These are phyloP conservation scores for Glaciozyma antarctica DNA, from an alignment of 768 basidiomycete genomes.

Conservation along the genomic window DNA sequence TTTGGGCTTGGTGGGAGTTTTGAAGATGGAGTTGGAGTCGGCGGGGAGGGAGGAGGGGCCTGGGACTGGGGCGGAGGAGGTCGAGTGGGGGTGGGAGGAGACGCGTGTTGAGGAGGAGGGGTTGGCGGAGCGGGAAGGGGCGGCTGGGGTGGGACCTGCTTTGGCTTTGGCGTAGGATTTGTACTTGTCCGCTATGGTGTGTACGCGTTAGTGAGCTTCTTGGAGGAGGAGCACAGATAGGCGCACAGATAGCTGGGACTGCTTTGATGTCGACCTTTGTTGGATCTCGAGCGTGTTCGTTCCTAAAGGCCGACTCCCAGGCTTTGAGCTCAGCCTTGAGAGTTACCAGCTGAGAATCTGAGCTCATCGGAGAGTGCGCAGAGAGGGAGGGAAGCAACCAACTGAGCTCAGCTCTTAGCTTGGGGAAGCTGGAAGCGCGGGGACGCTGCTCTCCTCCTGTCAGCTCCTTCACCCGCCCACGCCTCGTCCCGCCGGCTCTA, in stretches of 20 bases:
- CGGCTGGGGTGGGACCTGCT: background rate
- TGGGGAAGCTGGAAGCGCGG: too few species aligned
- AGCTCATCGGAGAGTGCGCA: too few species aligned
- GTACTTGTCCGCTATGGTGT: slow-evolving; percentile 30
- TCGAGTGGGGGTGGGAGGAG: background rate
- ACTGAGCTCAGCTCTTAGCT: too few species aligned
- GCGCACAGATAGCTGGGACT: slow-evolving; percentile 40
- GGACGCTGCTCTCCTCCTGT: too few species aligned
- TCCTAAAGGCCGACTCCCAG: slow-evolving; percentile 40
- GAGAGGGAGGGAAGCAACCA: too few species aligned
- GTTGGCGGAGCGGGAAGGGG: background rate
- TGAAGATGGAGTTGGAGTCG: slow-evolving; percentile 14
- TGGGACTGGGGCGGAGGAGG: slow-evolving; percentile 2
- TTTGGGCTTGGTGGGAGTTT: slow-evolving; percentile 29
- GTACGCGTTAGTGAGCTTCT: too few species aligned
- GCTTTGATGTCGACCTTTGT: slow-evolving; percentile 42
- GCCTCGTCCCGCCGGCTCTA: too few species aligned
- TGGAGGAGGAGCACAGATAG: background rate
- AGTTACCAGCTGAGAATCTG: slow-evolving; percentile 12
- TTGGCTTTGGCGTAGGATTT: slow-evolving; percentile 28
- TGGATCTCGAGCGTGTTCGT: slow-evolving; percentile 35
- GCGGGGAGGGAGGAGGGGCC: background rate
- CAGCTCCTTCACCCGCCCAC: too few species aligned
- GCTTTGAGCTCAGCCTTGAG: slow-evolving; percentile 41
- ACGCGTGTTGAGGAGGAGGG: background rate